These are phyloP conservation scores for Leptosphaerulina australis DNA, from an alignment of 2,329 filamentous ascomycete genomes.

Conservation along the genomic window DNA sequence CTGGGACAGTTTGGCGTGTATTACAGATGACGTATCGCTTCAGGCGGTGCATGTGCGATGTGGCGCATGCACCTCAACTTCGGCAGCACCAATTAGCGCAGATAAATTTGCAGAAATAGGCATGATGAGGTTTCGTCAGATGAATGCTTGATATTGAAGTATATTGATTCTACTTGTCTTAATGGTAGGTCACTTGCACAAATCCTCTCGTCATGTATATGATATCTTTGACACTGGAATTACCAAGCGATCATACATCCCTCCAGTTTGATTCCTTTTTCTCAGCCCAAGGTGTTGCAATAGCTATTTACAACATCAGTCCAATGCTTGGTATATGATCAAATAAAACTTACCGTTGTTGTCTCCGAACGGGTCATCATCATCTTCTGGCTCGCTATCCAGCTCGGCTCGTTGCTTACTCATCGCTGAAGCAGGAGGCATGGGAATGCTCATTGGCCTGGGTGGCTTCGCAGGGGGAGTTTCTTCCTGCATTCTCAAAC, in stretches of 20 bases:
- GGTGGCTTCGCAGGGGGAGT: conserved; percentile 57
- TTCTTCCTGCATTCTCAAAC: conserved; percentile 50
- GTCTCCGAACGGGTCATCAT: conserved; percentile 88
- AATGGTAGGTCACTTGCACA: too few species aligned
- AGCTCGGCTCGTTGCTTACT: conserved; percentile 55
- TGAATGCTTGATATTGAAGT: too few species aligned
- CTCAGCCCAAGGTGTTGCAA: conserved; percentile 58
- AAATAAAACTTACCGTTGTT: conserved; percentile 61
- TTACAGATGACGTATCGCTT: conserved; percentile 31
- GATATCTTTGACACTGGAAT: too few species aligned
- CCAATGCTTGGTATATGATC: background rate
- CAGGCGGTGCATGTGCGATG: conserved; percentile 25
- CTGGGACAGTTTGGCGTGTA: conserved; percentile 20
- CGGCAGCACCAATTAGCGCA: too few species aligned
- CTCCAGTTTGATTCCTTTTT: conserved; percentile 45
- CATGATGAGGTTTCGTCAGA: background rate
- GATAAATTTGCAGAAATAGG: background rate
- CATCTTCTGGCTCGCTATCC: conserved; percentile 63
- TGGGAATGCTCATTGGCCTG: conserved; percentile 52
- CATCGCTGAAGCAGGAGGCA: conserved; percentile 39
- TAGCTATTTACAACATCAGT: conserved; percentile 46
- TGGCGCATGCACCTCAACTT: conserved; percentile 5
- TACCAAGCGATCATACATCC: conserved; percentile 51
- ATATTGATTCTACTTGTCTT: too few species aligned
- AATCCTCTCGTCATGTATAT: too few species aligned